Base-by-base conservation (phyloP, 225 moss, liverwort and hornwort genomes). In the Physcomitrium patens region DNA sequence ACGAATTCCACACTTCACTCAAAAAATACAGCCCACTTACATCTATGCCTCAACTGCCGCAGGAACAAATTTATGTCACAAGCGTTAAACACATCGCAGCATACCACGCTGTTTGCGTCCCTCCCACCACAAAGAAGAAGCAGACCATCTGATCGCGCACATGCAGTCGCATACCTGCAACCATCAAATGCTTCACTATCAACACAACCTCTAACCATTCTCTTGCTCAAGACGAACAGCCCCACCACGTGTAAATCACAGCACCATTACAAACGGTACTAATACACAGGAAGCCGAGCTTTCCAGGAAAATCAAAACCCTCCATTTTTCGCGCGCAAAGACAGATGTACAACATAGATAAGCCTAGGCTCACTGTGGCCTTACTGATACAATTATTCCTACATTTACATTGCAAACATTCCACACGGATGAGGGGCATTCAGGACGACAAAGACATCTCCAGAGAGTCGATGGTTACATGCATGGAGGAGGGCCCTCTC, bases 131-230 rank as follows among this genome's bases (percentile, higher is more conserved):
- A 88, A 55, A 94, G 85, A 60, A 94, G 90, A 17, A 94, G 84
- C 1, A 94, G 85, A 43, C 94, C 94, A 71, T 94, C 94, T 44
- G 94, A 90, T 16, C 94, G 84, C 23, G 94, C 94, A 79, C 94
- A 91, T 19, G 94, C 90, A 47, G 94, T 94, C 28, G 94, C 94
- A 77, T 94, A 94, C 93, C 91, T 93, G 75, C 67, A 86, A 73
- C n/a, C 70, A 69, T 46, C 80, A 67, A 71, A 10, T 47, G 28
- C 27, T 49, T 22, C 54, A 46, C 44, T 53, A 72, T 76, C 58
- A 80, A 69, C 49, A 59, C 54, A 61, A 51, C 12, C 15, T 2
- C 52, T 50, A 14, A 8, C 28, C 10, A 18, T 72, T n/a, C 67
- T 52, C 67, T 52, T 44, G 12, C 10, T 20, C 28, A 42, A 61